Evolutionary conservation across 2,329 filamentous ascomycete genomes (phyloP).

Genomic region (Ceratocystis colombiana): DNA sequence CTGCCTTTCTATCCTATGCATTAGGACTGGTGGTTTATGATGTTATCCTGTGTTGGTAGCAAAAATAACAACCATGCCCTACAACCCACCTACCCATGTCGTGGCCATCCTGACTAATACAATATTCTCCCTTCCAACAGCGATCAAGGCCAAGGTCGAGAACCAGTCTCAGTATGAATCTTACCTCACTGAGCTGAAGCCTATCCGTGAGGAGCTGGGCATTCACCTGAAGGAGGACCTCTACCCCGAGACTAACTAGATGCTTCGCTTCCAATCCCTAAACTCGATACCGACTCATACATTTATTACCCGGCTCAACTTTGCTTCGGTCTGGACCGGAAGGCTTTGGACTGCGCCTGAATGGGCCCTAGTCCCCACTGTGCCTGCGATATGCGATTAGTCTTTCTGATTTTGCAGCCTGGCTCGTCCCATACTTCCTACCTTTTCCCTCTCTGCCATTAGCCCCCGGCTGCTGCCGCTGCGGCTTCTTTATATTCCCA

Average conservation of each 20-base stretch:
- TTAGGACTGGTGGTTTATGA: no score
- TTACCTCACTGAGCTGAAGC: slow-evolving; percentile 88
- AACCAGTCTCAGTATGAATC: slow-evolving; percentile 95
- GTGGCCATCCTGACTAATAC: slow-evolving; percentile 1
- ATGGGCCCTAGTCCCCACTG: background rate
- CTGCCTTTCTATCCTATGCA: background rate
- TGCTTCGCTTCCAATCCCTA: slow-evolving; percentile 3
- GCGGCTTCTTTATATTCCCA: slow-evolving; percentile 14
- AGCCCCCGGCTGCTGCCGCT: background rate
- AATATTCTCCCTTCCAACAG: slow-evolving; percentile 38
- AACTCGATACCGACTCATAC: slow-evolving; percentile 12
- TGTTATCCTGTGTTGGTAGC: background rate
- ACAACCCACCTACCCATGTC: background rate
- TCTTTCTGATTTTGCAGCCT: slow-evolving; percentile 18
- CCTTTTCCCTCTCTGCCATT: background rate
- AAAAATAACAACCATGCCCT: background rate
- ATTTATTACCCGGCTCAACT: slow-evolving; percentile 3
- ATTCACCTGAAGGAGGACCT: slow-evolving; percentile 85
- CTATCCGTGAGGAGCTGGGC: slow-evolving; percentile 85
- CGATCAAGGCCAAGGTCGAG: slow-evolving; percentile 98
- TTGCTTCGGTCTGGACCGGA: slow-evolving; percentile 16
- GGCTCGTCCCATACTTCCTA: slow-evolving; percentile 7
- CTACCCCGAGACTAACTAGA: slow-evolving; percentile 58
- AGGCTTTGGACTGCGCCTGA: slow-evolving; percentile 14
- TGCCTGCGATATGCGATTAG: slow-evolving; percentile 16